These are phyloP conservation scores for Malbranchea zuffiana DNA, from an alignment of 2,329 filamentous ascomycete genomes.

Conservation along the genomic window DNA sequence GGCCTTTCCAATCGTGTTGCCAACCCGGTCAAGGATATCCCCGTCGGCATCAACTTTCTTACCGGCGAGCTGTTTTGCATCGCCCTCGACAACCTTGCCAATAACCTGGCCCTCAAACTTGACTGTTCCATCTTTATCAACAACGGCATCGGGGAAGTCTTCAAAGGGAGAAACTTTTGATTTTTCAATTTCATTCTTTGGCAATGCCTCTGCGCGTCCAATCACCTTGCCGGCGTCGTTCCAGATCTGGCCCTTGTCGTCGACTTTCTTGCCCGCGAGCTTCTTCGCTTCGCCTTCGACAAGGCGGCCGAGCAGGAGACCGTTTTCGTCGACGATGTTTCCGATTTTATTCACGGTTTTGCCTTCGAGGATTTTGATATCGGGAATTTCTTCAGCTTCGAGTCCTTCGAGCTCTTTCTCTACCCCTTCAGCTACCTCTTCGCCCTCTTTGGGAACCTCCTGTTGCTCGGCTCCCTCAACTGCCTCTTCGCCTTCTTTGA, in stretches of 20 bases:
- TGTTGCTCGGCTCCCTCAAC: too few relatives aligned
- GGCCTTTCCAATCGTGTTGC: slow-evolving; percentile 51
- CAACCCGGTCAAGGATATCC: slow-evolving; percentile 51
- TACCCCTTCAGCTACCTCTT: too few relatives aligned
- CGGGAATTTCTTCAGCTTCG: too few relatives aligned
- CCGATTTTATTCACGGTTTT: slow-evolving; percentile 35
- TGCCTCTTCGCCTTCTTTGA: too few relatives aligned
- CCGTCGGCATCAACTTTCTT: slow-evolving; percentile 52
- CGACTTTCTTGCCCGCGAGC: slow-evolving; percentile 36
- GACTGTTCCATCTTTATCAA: slow-evolving; percentile 39
- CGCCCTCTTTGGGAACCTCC: neutral
- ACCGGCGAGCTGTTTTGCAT: slow-evolving; percentile 49
- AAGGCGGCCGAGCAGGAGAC: slow-evolving; percentile 46
- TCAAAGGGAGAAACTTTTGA: slow-evolving; percentile 33
- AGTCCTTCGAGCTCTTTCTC: too few relatives aligned
- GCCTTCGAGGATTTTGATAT: slow-evolving; percentile 29
- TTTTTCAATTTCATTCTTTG: slow-evolving; percentile 27
- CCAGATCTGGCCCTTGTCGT: slow-evolving; percentile 53
- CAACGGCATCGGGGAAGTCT: slow-evolving; percentile 37
- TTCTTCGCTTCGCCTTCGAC: slow-evolving; percentile 55
- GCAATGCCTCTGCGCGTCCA: slow-evolving; percentile 44
- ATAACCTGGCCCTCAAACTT: slow-evolving; percentile 38
- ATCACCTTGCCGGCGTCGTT: slow-evolving; percentile 51
- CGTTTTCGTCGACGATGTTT: slow-evolving; percentile 34
- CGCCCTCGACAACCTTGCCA: slow-evolving; percentile 47